Evolutionary conservation across 1,139 yeast species (phyloP), one percentile per base, ranked within the genome.

Genomic region (Saccharomyces hybrid): DNA sequence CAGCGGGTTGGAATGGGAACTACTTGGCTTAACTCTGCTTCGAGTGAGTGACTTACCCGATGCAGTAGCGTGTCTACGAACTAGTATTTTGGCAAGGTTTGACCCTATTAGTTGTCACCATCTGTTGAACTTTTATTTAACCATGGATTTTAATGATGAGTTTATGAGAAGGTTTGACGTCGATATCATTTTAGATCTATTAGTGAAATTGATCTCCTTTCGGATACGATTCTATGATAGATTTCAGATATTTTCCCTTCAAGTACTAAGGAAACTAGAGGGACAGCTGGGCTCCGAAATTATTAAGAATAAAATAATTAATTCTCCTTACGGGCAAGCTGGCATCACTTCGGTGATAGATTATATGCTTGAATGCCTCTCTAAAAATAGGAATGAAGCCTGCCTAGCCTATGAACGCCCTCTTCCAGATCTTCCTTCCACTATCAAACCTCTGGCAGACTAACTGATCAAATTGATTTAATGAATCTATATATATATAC

Each of bases 1-100:
- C 72, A 81, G 88, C 52, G 86, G 96, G 0, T 74, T 87, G 56
- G 97, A 91, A 70, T 91, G 97, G 97, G 96, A 90, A 69, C 78
- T 88, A 46, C 80, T 90, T 58, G 98, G 97, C 0, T 77, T 81
- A 54, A 82, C 88, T 51, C 90, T 96, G 1, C 80, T 79, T 64
- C 79, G 96, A 57, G 80, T 90, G 49, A 84, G 84, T 64, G 90
- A 88, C 67, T 81, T 72, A 64, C 85, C 84, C 57, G 93, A 88
- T 63, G 95, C 95, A 0, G 76, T 88, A 8, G 81, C 84, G 28
- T 95, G 97, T 2, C 82, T 85, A 65, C 75, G 82, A 51, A 84
- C 88, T 52, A 83, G 95, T 0, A 72, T 89, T 54, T 76, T 80
- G 59, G 84, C 85, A 19, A 77, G 89, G 55, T 91, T 90, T 66